Base-by-base conservation (phyloP, 768 basidiomycete species). In the Psilocybe sp. region DNA sequence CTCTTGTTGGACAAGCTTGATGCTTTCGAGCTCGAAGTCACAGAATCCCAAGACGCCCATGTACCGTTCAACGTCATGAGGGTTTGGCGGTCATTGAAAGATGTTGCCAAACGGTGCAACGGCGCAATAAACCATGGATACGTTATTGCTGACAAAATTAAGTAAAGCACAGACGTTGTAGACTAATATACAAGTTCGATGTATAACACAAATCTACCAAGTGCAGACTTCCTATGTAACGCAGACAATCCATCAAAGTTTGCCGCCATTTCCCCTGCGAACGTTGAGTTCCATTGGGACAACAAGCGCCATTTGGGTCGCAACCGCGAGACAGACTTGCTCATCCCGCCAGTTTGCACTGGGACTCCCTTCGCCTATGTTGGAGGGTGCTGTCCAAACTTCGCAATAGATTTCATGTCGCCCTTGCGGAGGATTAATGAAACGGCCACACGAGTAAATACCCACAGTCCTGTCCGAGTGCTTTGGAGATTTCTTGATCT, bases 1-100 rank as follows among this genome's bases (percentile, higher is more conserved):
- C 77, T 91, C 41, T 65, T 97, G 40, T 79, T 97, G 64, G 91
- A 96, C 63, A 96, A 95, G 65, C 76, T 97, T 40, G 92, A 95
- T 89, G 96, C 91, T 53, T 92, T 98, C 59, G 85, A 60, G 39
- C 51, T 20, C 23, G 57, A 63, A 48, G 40, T 60, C 16, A 51
- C 44, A 33, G 51, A 47, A 7, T 53, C 56, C 20, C 57, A 53
- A 44, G 50, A 53, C 13, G 57, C 55, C 6, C 48, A 53, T 40
- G 51, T 63, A 5, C 54, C 61, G 7, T 59, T 55, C 19, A 60
- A 63, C 36, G 46, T 36, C 3, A 48, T 60, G 44, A 50, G 61
- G 23, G 52, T 53, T 28, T 46, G 47, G 40, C 38, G 47, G 41
- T 19, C 36, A 12, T 19, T 59, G 37, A 55, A 52, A 41, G n/a